phyloP scores from a whole-genome alignment of 2,329 filamentous ascomycete species.

The Colletotrichum cordylinicola region DNA sequence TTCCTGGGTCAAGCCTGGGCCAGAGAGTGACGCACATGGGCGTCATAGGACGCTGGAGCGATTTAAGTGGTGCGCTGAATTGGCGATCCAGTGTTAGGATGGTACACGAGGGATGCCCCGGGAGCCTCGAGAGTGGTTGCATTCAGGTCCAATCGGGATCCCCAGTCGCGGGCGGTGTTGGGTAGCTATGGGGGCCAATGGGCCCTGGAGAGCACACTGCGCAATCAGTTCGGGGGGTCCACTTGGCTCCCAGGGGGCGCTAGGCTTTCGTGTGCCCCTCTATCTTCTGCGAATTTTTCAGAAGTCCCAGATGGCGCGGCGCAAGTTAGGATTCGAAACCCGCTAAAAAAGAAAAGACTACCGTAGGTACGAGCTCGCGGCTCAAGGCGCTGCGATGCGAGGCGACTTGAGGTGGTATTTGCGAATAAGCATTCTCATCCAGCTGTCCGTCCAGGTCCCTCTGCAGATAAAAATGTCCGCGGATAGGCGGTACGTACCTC shows the following conservation, averaged over 20 bases:
- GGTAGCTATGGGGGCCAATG: neutral
- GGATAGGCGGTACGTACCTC: neutral
- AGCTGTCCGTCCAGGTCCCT: neutral
- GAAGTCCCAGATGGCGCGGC: neutral
- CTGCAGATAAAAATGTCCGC: neutral
- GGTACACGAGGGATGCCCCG: neutral
- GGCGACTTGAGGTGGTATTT: neutral
- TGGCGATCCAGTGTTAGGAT: constrained; percentile 6
- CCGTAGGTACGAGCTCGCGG: neutral
- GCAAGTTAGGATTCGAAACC: neutral
- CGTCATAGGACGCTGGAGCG: constrained; percentile 12
- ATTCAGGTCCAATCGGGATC: neutral
- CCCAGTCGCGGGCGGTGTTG: neutral
- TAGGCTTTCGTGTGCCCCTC: constrained; percentile 4
- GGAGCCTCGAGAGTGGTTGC: neutral
- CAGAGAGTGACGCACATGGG: constrained; percentile 12
- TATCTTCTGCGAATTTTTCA: neutral
- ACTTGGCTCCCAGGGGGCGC: neutral
- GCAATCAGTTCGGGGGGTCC: neutral
- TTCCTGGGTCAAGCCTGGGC: constrained; percentile 13
- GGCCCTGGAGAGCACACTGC: neutral
- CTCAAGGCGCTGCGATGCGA: neutral
- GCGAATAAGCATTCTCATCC: neutral
- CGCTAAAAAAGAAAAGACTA: neutral
- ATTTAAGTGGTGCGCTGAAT: constrained; percentile 13